These are phyloP conservation scores for Pisolithus sp. DNA, from an alignment of 768 basidiomycete species.

Conservation along the genomic window DNA sequence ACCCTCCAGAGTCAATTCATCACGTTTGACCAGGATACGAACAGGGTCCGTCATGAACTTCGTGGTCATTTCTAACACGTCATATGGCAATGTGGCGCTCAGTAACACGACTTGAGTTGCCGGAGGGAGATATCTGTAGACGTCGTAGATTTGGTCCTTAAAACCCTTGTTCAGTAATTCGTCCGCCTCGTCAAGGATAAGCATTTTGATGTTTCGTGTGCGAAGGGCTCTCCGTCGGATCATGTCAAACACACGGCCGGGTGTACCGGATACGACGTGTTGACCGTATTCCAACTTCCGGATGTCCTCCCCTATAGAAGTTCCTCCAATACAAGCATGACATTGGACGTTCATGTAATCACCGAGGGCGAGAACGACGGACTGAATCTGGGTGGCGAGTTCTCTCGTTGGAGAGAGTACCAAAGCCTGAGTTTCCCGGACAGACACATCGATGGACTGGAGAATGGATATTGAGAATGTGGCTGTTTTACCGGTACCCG, in stretches of 20 bases:
- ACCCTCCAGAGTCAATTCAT: slow-evolving; percentile 94
- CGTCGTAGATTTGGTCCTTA: slow-evolving; percentile 99
- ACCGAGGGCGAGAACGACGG: slow-evolving; percentile 90
- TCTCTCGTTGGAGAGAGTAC: slow-evolving; percentile 98
- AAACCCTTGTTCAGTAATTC: slow-evolving; percentile 97
- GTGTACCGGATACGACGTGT: slow-evolving; percentile 95
- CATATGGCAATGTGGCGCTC: slow-evolving; percentile 92
- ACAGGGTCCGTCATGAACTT: slow-evolving; percentile 99
- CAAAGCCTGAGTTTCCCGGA: slow-evolving; percentile 93
- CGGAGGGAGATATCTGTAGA: slow-evolving; percentile 94
- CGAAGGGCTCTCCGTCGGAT: slow-evolving; percentile 89
- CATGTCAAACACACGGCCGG: slow-evolving; percentile 98
- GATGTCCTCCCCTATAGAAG: slow-evolving; percentile 96
- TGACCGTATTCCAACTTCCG: slow-evolving; percentile 95
- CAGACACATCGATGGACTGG: slow-evolving; percentile 92
- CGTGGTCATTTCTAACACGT: slow-evolving; percentile 97
- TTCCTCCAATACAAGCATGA: slow-evolving; percentile 97
- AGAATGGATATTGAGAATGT: slow-evolving; percentile 98
- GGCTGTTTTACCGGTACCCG: slow-evolving; percentile 99
- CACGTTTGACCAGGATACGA: slow-evolving; percentile 97
- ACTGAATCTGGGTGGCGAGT: slow-evolving; percentile 98
- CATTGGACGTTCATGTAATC: slow-evolving; percentile 99
- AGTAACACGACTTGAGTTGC: slow-evolving; percentile 96
- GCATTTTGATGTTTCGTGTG: slow-evolving; percentile 97
- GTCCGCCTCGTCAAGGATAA: slow-evolving; percentile 91